These are phyloP conservation scores for Quercus variabilis DNA, from an alignment of 306 rosid genomes.

Conservation along the genomic window DNA sequence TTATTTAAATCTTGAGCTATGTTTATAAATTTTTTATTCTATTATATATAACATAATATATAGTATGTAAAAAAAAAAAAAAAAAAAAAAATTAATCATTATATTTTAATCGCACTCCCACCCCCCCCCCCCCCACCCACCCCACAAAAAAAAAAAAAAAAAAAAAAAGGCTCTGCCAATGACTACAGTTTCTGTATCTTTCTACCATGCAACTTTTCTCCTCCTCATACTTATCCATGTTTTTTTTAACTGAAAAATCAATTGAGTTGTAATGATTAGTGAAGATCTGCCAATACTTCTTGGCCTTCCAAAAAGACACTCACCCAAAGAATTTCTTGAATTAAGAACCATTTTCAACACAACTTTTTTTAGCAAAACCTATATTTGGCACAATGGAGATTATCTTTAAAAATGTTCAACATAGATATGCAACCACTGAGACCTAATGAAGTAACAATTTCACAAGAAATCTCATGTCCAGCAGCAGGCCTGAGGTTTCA, in stretches of 20 bases:
- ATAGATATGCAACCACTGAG: neutral
- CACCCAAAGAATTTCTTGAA: neutral
- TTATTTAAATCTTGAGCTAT: no score
- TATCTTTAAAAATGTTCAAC: neutral
- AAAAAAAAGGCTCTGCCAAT: no score
- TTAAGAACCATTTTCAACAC: neutral
- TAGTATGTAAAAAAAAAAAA: neutral
- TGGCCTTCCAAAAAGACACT: neutral
- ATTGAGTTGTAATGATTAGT: neutral
- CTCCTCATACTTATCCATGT: neutral
- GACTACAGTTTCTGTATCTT: neutral
- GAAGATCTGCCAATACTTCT: neutral
- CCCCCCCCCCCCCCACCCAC: no score
- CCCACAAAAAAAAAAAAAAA: no score
- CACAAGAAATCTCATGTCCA: neutral
- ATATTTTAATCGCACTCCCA: rapidly evolving
- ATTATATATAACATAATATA: no score
- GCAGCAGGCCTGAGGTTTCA: neutral
- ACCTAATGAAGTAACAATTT: neutral
- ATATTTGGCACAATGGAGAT: neutral
- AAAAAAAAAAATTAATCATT: neutral
- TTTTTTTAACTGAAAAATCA: neutral
- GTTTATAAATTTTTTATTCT: neutral
- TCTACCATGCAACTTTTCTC: neutral
- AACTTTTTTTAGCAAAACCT: neutral